Percentiles rank a stretch among this genome's conserved stretches.
phyloP scores from a whole-genome alignment of 352 stramenopile species.

The Phytophthora pisi region DNA sequence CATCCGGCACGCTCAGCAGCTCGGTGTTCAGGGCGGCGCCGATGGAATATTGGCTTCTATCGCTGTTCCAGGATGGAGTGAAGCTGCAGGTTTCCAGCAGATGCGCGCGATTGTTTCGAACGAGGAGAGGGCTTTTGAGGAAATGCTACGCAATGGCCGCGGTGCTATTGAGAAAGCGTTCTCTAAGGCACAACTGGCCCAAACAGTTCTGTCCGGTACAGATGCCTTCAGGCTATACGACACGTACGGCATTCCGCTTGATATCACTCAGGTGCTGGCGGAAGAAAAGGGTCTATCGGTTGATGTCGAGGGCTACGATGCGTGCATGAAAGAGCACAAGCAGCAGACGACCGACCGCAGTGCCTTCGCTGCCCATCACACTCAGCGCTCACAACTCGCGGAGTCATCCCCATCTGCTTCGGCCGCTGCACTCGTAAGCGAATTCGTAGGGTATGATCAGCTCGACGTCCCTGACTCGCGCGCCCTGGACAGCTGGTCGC shows the following conservation, averaged over 20 bases:
- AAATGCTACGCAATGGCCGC: slow-evolving; percentile 70
- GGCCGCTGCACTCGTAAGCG: slow-evolving; percentile 14
- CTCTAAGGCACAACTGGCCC: slow-evolving; percentile 16
- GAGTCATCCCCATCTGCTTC: slow-evolving; percentile 7
- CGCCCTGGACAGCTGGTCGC: slow-evolving; percentile 47
- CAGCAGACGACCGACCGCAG: slow-evolving; percentile 52
- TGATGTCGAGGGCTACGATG: slow-evolving; percentile 59
- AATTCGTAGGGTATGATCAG: slow-evolving; percentile 72
- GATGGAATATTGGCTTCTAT: slow-evolving; percentile 52
- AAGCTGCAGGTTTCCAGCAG: slow-evolving; percentile 47
- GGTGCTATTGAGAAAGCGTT: slow-evolving; percentile 72
- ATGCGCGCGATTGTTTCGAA: slow-evolving; percentile 74
- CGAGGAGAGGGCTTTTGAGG: slow-evolving; percentile 72
- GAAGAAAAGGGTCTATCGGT: slow-evolving; percentile 64
- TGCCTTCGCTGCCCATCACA: slow-evolving; percentile 39
- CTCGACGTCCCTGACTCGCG: slow-evolving; percentile 40
- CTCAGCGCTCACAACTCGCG: slow-evolving; percentile 16
- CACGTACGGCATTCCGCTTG: slow-evolving; percentile 78
- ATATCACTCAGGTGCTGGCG: slow-evolving; percentile 75
- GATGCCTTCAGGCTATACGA: slow-evolving; percentile 80
- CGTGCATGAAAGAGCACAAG: slow-evolving; percentile 55
- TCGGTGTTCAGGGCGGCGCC: slow-evolving; percentile 47
- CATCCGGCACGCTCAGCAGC: slow-evolving; percentile 73
- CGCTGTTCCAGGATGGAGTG: slow-evolving; percentile 51
- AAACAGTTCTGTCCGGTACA: slow-evolving; percentile 42